Percentiles rank a stretch among this genome's conserved stretches.
Conservation (phyloP, 2,329 filamentous ascomycete genomes). For the Bertia moriformis region DNA sequence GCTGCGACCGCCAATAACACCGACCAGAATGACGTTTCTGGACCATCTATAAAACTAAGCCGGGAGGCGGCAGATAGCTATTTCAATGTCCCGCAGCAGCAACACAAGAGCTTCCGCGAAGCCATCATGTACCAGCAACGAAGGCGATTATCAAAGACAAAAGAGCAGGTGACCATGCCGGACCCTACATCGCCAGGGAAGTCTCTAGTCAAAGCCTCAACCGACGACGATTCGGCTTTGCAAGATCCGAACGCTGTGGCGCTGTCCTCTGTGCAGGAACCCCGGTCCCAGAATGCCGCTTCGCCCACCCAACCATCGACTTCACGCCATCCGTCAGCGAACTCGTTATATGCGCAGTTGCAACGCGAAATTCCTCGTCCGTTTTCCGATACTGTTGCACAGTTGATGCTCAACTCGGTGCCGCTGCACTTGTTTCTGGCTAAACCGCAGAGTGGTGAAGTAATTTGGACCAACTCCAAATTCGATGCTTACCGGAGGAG, state of each 20-base stretch:
- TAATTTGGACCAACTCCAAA: constrained; percentile 56
- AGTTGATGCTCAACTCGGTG: constrained; percentile 34
- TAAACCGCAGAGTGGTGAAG: constrained; percentile 40
- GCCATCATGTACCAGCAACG: background rate
- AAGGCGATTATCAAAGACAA: background rate
- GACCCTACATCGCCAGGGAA: background rate
- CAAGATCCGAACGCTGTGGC: background rate
- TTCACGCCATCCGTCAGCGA: background rate
- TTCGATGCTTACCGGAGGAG: constrained; percentile 47
- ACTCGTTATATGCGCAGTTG: background rate
- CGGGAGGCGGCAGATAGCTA: background rate
- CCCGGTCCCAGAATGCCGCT: background rate
- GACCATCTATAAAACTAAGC: background rate
- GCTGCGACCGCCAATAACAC: background rate
- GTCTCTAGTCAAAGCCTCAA: background rate
- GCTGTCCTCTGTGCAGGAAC: background rate
- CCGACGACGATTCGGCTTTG: background rate
- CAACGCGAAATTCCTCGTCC: background rate
- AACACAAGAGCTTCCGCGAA: background rate
- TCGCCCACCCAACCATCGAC: background rate
- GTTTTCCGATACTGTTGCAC: background rate
- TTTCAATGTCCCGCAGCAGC: background rate
- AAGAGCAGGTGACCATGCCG: background rate
- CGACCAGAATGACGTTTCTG: background rate
- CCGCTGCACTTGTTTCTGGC: constrained; percentile 54